A percentile compares a stretch with the other conserved stretches of the same genome.
Conservation (phyloP, 1,284 basidiomycete species). For the Melampsora abietis-canadensis region DNA sequence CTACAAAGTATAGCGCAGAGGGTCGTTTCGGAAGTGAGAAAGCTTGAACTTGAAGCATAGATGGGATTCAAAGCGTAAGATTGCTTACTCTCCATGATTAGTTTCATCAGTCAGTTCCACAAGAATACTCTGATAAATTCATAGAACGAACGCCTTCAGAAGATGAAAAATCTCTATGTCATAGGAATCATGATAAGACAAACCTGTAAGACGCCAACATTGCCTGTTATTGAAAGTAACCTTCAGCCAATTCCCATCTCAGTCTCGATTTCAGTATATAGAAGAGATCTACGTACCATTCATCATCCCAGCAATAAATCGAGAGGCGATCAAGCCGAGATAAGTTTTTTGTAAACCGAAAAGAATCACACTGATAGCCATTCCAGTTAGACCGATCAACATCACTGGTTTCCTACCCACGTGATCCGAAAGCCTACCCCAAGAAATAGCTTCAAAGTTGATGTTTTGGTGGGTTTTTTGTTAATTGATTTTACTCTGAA, state of each 20-base stretch:
- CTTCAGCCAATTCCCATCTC: too few relatives aligned
- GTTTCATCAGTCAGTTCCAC: slow-evolving; percentile 25
- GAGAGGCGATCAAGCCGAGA: slow-evolving; percentile 25
- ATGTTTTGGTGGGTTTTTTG: not conserved
- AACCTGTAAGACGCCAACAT: slow-evolving; percentile 34
- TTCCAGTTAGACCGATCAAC: slow-evolving; percentile 45
- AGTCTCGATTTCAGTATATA: too few relatives aligned
- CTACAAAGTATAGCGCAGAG: too few relatives aligned
- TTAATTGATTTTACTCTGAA: too few relatives aligned
- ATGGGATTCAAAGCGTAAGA: too few relatives aligned
- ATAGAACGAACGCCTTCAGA: too few relatives aligned
- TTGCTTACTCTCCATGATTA: slow-evolving; percentile 20
- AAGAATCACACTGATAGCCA: slow-evolving; percentile 36
- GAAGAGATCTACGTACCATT: slow-evolving; percentile 18
- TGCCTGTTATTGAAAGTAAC: slow-evolving; percentile 3
- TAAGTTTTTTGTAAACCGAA: slow-evolving; percentile 38
- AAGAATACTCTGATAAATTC: slow-evolving; percentile 17
- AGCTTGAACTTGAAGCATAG: too few relatives aligned
- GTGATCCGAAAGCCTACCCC: slow-evolving; percentile 45
- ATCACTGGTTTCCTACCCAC: slow-evolving; percentile 44
- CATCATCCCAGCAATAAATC: slow-evolving; percentile 40
- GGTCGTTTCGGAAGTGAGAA: too few relatives aligned
- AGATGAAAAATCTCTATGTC: too few relatives aligned
- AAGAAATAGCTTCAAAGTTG: slow-evolving; percentile 44
- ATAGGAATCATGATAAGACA: too few relatives aligned